These are phyloP conservation scores for Phytophthora brassicae DNA, from an alignment of 352 stramenopile species.

Conservation along the genomic window DNA sequence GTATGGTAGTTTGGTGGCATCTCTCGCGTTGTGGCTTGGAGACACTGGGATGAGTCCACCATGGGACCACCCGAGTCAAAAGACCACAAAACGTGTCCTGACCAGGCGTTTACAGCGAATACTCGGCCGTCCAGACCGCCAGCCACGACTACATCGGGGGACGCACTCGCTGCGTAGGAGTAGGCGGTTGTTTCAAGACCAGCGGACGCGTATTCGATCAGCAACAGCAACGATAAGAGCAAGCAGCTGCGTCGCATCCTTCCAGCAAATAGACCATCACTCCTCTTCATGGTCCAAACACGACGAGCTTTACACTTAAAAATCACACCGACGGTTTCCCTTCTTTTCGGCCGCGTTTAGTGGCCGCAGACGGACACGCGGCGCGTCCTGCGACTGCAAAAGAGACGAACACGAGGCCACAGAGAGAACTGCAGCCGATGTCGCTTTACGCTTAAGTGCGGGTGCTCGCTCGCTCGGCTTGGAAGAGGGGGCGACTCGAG, in stretches of 20 bases:
- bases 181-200: conserved; percentile 9
- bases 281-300: conserved; percentile 21
- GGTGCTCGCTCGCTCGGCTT: neutral
- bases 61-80: conserved; percentile 85
- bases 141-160: conserved; percentile 61
- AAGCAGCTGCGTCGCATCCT: conserved; percentile 9
- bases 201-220: neutral
- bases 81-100: conserved; percentile 73
- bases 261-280: conserved; percentile 7
- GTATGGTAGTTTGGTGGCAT: conserved; percentile 20
- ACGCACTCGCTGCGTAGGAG: conserved; percentile 22
- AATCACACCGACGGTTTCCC: neutral
- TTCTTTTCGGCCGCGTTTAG: conserved; percentile 8
- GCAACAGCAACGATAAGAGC: neutral
- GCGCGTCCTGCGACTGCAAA: conserved; percentile 12
- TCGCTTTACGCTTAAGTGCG: too few relatives aligned
- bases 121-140: conserved; percentile 75
- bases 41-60: conserved; percentile 66
- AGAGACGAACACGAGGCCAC: conserved; percentile 19
- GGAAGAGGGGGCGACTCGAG: conserved; percentile 1
- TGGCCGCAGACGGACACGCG: conserved; percentile 27
- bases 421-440: conserved; percentile 10
- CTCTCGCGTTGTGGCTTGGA: conserved; percentile 9
- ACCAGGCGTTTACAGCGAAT: conserved; percentile 80
- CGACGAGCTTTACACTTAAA: conserved; percentile 4